Percentiles rank a stretch among this genome's conserved stretches.
These are phyloP conservation scores for Cystobasidium sp. DNA, from an alignment of 1,284 basidiomycete genomes.

Conservation along the genomic window DNA sequence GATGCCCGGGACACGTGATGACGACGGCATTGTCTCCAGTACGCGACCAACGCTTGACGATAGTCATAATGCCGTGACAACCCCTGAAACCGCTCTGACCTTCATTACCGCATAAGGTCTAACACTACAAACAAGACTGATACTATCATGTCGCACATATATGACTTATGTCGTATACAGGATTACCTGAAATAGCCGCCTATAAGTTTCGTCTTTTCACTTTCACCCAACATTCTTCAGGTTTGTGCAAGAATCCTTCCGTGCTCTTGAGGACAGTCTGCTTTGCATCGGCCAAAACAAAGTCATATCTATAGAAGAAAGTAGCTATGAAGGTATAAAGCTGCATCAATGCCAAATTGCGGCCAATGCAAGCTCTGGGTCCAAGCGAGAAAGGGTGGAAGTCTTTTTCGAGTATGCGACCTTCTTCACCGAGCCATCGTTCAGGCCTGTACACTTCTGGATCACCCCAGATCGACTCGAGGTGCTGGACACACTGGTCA, in stretches of 20 bases:
- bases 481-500: conserved; percentile 57
- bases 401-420: conserved; percentile 67
- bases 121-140: background rate
- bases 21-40: no score
- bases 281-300: conserved; percentile 46
- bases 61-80: no score
- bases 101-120: no score
- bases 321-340: conserved; percentile 73
- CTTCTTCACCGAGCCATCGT: conserved; percentile 76
- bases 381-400: conserved; percentile 69
- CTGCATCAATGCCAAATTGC: conserved; percentile 66
- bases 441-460: conserved; percentile 63
- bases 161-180: background rate
- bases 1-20: no score
- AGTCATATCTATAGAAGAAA: conserved; percentile 69
- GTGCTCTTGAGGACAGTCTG: conserved; percentile 65
- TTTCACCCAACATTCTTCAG: conserved; percentile 16
- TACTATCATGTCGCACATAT: background rate
- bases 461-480: conserved; percentile 75
- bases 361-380: conserved; percentile 56
- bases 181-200: background rate
- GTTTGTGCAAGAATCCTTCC: conserved; percentile 69
- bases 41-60: no score
- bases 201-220: conserved; percentile 5
- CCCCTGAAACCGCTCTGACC: no score